Evolutionary conservation across 257 asterid genomes (phyloP).

Genomic region (Solanum okadae): DNA sequence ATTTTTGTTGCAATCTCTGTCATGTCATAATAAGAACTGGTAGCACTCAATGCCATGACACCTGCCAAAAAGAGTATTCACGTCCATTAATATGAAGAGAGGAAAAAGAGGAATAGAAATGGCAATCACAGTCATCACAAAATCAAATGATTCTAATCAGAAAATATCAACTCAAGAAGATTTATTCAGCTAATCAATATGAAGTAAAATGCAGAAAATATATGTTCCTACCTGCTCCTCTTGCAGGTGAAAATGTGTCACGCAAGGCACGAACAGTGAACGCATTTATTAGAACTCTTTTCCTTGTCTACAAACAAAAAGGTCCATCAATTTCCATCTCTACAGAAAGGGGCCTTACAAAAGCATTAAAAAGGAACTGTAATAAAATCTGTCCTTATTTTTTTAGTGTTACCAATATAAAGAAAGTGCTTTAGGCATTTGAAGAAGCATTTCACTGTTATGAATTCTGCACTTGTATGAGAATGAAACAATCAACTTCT

Average conservation of each 20-base stretch:
- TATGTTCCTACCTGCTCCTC: conserved; percentile 83
- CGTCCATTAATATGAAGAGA: neutral
- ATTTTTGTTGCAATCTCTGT: conserved; percentile 92
- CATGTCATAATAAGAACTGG: conserved; percentile 81
- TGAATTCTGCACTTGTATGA: conserved; percentile 1
- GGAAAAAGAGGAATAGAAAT: neutral
- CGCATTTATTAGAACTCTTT: conserved; percentile 92
- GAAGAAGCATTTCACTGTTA: neutral
- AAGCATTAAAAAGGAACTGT: neutral
- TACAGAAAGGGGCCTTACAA: neutral
- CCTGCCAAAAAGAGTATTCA: conserved; percentile 36
- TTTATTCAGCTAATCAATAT: neutral
- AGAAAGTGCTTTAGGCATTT: neutral
- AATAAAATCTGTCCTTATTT: neutral
- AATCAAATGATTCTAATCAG: neutral
- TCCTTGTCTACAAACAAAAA: conserved; percentile 70
- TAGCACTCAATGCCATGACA: conserved; percentile 88
- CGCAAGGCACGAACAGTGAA: conserved; percentile 95
- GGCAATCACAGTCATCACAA: neutral
- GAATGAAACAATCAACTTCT: conserved; percentile 12
- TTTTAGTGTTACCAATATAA: neutral
- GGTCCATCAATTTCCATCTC: neutral
- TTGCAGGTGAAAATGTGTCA: conserved; percentile 91
- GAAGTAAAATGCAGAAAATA: neutral
- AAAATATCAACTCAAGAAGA: conserved; percentile 9